Conservation (phyloP, 2,329 filamentous ascomycete species). For the Xylariaceae sp. region DNA sequence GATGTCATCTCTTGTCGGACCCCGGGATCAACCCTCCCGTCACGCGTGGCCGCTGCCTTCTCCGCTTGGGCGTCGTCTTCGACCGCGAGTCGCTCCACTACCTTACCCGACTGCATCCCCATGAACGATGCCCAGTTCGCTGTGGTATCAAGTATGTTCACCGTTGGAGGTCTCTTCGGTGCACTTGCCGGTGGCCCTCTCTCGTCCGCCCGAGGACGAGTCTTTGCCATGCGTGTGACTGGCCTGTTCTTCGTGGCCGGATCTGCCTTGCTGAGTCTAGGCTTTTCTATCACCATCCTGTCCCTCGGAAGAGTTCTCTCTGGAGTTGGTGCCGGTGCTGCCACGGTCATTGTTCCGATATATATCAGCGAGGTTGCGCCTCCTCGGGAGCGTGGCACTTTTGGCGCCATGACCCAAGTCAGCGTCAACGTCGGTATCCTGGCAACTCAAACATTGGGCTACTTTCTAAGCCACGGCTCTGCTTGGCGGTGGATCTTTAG, state of each 20-base stretch:
- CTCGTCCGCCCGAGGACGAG: constrained; percentile 70
- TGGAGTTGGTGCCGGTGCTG: constrained; percentile 78
- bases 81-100: constrained; percentile 24
- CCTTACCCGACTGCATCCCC: constrained; percentile 71
- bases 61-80: constrained; percentile 27
- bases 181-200: constrained; percentile 74
- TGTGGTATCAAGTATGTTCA: constrained; percentile 84
- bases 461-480: constrained; percentile 73
- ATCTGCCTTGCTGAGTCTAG: constrained; percentile 67
- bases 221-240: constrained; percentile 70
- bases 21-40: constrained; percentile 45
- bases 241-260: constrained; percentile 71
- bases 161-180: constrained; percentile 78
- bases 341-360: constrained; percentile 87
- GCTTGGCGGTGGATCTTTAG: constrained; percentile 82
- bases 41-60: constrained; percentile 27
- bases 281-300: constrained; percentile 61
- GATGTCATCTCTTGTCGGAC: constrained; percentile 79
- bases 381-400: constrained; percentile 67
- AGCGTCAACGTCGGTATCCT: constrained; percentile 91
- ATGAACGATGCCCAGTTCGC: constrained; percentile 82
- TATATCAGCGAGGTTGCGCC: constrained; percentile 93
- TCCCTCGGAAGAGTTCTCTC: constrained; percentile 70
- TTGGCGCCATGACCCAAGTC: constrained; percentile 80
- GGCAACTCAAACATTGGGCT: constrained; percentile 74